Evolutionary conservation across 1,284 basidiomycete species (phyloP).

Genomic region (Sporisorium sorghi): DNA sequence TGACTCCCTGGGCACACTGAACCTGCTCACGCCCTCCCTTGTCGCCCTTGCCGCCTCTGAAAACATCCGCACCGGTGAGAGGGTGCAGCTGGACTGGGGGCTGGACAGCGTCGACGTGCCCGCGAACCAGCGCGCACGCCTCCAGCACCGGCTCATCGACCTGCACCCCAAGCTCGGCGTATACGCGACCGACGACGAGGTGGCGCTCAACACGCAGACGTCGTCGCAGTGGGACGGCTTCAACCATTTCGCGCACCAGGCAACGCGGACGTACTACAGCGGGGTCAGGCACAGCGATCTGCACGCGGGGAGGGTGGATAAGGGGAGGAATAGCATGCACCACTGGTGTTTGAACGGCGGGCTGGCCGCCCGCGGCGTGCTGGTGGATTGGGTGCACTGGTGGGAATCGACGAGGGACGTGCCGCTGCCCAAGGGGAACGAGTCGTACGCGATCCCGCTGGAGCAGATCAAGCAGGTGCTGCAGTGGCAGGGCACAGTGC

Average conservation of each 20-base stretch:
- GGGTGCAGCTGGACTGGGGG: conserved; percentile 48
- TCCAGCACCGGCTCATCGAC: conserved; percentile 38
- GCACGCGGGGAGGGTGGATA: conserved; percentile 27
- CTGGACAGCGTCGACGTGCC: conserved; percentile 49
- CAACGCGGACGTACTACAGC: conserved; percentile 33
- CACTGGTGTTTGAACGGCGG: conserved; percentile 39
- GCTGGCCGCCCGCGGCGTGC: conserved; percentile 40
- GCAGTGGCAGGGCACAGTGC: conserved; percentile 28
- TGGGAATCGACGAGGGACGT: conserved; percentile 37
- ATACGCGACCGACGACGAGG: conserved; percentile 48
- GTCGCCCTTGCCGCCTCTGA: conserved; percentile 31
- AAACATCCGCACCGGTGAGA: conserved; percentile 42
- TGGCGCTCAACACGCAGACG: conserved; percentile 50
- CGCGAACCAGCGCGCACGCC: conserved; percentile 29
- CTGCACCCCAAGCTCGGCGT: conserved; percentile 41
- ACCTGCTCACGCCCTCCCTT: conserved; percentile 35
- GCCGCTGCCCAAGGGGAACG: conserved; percentile 30
- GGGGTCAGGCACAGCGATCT: conserved; percentile 42
- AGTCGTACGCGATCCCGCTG: conserved; percentile 33
- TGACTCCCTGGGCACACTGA: conserved; percentile 42
- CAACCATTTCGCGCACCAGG: conserved; percentile 48
- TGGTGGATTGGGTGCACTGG: conserved; percentile 52
- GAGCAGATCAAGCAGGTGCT: conserved; percentile 41
- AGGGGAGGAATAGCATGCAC: conserved; percentile 43
- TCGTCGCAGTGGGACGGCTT: conserved; percentile 51